phyloP scores from a whole-genome alignment of 2,329 filamentous ascomycete species.

The Calonectria hawksworthii region DNA sequence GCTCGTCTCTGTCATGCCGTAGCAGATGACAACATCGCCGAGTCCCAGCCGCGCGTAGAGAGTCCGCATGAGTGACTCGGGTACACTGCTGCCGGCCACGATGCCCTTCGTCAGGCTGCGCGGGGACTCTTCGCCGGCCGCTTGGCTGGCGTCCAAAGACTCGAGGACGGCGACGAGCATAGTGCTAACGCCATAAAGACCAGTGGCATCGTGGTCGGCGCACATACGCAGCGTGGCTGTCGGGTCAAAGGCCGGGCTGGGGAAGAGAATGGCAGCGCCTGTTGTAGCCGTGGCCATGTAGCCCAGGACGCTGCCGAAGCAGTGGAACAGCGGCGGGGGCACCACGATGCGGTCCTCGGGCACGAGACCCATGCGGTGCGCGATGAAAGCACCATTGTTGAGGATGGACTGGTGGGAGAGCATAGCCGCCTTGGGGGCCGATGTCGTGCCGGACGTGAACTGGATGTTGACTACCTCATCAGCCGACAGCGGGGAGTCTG shows the following conservation, averaged over 20 bases:
- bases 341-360: conserved; percentile 83
- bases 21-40: conserved; percentile 89
- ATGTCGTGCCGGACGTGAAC: conserved; percentile 97
- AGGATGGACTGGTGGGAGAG: conserved; percentile 88
- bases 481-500: conserved; percentile 64
- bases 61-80: conserved; percentile 82
- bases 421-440: conserved; percentile 90
- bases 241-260: conserved; percentile 89
- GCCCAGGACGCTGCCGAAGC: conserved; percentile 93
- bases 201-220: conserved; percentile 67
- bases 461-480: conserved; percentile 92
- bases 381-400: conserved; percentile 92
- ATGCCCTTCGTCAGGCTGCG: conserved; percentile 84
- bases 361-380: conserved; percentile 84
- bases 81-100: conserved; percentile 88
- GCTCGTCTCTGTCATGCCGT: conserved; percentile 94
- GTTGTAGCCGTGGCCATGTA: conserved; percentile 93
- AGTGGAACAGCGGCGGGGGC: conserved; percentile 89
- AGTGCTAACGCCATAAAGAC: conserved; percentile 90
- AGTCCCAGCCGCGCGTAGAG: conserved; percentile 83
- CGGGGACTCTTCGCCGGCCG: conserved; percentile 35
- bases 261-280: conserved; percentile 86
- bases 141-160: conserved; percentile 68
- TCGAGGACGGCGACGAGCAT: conserved; percentile 95
- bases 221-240: conserved; percentile 74